Base-by-base conservation (phyloP, 495 filamentous ascomycete species). In the Cryomyces minteri region DNA sequence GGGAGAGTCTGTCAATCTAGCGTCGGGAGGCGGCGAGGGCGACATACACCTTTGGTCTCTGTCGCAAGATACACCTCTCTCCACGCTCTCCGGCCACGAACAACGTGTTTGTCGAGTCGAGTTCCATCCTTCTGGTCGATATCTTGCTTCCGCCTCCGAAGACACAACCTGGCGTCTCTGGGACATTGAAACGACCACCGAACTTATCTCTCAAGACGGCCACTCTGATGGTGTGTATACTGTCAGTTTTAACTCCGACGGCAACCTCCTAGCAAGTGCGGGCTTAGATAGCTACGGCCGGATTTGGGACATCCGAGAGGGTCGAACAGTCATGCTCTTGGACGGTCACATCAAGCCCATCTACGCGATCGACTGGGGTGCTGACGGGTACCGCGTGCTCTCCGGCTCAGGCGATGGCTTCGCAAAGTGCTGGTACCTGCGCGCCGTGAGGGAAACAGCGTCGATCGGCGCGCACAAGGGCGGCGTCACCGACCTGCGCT, bases 91-190 rank as follows among this genome's bases (percentile, higher is more conserved):
- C 0, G 90, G 90, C 0, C 90, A 96, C 57, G 79, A 74, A 8
- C 84, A 78, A 10, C 79, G 90, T 43, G 88, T 96, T 31, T 88
- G 83, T 48, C 74, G 92, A 45, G 78, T 92, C 37, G 92, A 94
- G 51, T 92, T 96, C 57, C 92, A 99, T 51, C 90, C 90, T 0
- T 92, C 84, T 4, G 88, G 90, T 12, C 70, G 72, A 45, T 95
- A 88, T 54, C 72, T 95, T 18, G 90, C 90, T 1, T 94, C 87
- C 0, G 90, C 90, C 1, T 94, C 86, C 1, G 88, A 84, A 54
- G 90, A 99, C 57, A 95, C 88, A 4, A 94, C 88, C 0, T 99
- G 90, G 90, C 76, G 90, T 28, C 62, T 99, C 46, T 99, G 92
- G 92, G 92, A 99, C 56, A 72, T 95, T 0, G 75, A 83, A 44